Evolutionary conservation across 2,329 filamentous ascomycete species (phyloP).

Genomic region (Penicillium sclerotigenum): DNA sequence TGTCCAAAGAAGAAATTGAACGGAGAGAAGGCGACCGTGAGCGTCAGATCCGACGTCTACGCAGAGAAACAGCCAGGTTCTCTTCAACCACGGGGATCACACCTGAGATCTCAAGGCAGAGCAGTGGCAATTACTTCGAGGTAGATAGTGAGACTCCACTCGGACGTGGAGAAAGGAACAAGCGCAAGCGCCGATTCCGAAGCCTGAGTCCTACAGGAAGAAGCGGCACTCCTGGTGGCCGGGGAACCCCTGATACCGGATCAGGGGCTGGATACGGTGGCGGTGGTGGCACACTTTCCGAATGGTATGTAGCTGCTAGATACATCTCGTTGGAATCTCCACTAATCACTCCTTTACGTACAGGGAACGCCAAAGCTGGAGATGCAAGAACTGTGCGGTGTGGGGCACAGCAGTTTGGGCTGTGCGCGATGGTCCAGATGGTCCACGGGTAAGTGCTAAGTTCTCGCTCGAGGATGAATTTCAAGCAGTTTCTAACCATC

Average conservation of each 20-base stretch:
- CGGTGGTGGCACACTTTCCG: slow-evolving; percentile 61
- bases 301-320: slow-evolving; percentile 46
- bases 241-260: slow-evolving; percentile 72
- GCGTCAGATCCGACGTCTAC: slow-evolving; percentile 77
- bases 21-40: slow-evolving; percentile 94
- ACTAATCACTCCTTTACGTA: slow-evolving; percentile 10
- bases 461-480: slow-evolving; percentile 1
- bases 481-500: slow-evolving; percentile 17
- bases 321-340: background rate
- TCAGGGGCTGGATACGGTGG: slow-evolving; percentile 67
- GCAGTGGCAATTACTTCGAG: slow-evolving; percentile 54
- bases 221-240: slow-evolving; percentile 62
- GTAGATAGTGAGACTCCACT: slow-evolving; percentile 70
- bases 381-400: slow-evolving; percentile 81
- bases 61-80: slow-evolving; percentile 88
- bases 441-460: slow-evolving; percentile 67
- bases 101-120: slow-evolving; percentile 64
- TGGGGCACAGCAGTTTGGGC: slow-evolving; percentile 93
- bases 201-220: slow-evolving; percentile 79
- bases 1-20: slow-evolving; percentile 96
- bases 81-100: slow-evolving; percentile 80
- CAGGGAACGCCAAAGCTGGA: slow-evolving; percentile 76
- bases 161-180: slow-evolving; percentile 86
- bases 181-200: slow-evolving; percentile 90
- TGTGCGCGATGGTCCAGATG: slow-evolving; percentile 83